Evolutionary conservation across 306 rosid genomes (phyloP), one percentile per base, ranked within the genome.

Genomic region (Crotalaria pallida): DNA sequence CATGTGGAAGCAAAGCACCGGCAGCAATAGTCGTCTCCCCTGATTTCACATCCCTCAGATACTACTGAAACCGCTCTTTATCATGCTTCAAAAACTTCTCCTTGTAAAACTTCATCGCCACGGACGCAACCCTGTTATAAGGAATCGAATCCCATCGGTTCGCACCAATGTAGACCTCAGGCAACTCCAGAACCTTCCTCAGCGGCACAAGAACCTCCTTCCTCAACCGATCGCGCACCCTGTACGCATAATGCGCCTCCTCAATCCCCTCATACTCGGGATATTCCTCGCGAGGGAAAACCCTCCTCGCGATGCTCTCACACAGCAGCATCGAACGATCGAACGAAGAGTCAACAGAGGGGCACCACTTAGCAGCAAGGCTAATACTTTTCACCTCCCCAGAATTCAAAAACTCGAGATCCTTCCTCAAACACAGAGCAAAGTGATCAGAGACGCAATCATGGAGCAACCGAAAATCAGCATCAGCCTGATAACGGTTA

Each of bases 311-410:
- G 0, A 88, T 79, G 71, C 84, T 75, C 48, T 90, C 96, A 10
- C 96, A 90, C 2, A 90, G 59, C 67, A 90, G 43, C 0, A 91
- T 86, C 1, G 85, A 81, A 0, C 74, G 83, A 4, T 90, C 94
- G 21, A 84, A 90, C 0, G 92, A 90, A 0, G 88, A 87, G 15
- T 88, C 94, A 7, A 90, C 52, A 0, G 91, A 87, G 26, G 96
- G 96, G 8, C 96, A 90, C 96, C 94, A 90, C n/a, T 87, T 87
- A 0, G 91, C 88, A 10, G 96, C 88, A 10, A 90, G 84, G 56
- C 86, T 87, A 31, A 90, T 72, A 58, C 79, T 78, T 1, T 15
- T 50, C 0, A 11, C 1, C 16, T 70, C 51, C 21, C 84, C 77
- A 0, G 80, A 40, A 6, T 64, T 81, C 45, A 91, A 45, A 62